Conservation (phyloP, 768 basidiomycete species). For the Boletellus ananiceps region DNA sequence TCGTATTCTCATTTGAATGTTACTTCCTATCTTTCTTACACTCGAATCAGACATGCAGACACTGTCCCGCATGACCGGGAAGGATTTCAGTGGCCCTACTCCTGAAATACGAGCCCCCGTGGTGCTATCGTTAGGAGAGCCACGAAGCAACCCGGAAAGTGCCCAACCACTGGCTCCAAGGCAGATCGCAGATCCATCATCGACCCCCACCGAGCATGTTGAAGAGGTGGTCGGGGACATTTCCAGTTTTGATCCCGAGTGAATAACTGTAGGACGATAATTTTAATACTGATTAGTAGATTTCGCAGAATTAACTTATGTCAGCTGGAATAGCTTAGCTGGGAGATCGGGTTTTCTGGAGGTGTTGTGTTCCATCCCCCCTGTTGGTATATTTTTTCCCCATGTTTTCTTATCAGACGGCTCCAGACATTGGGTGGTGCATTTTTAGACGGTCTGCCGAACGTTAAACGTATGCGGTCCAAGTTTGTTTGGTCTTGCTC, state of each 20-base stretch:
- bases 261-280: not conserved
- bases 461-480: no score
- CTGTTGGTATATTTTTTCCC: slow-evolving; percentile 40
- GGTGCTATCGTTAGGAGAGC: slow-evolving; percentile 32
- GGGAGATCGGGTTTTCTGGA: slow-evolving; percentile 61
- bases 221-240: slow-evolving; percentile 32
- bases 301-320: not conserved
- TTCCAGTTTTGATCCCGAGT: slow-evolving; percentile 21
- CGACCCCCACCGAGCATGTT: slow-evolving; percentile 29
- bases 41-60: slow-evolving; percentile 58
- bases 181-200: slow-evolving; percentile 29
- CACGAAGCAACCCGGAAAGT: slow-evolving; percentile 1
- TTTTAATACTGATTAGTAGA: not conserved
- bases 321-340: slow-evolving; percentile 64
- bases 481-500: no score
- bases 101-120: slow-evolving; percentile 55
- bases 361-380: slow-evolving; percentile 56
- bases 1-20: slow-evolving; percentile 20
- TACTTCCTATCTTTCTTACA: not conserved
- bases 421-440: no score
- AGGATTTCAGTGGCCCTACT: slow-evolving; percentile 78
- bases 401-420: not conserved
- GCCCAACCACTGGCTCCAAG: not conserved
- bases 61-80: slow-evolving; percentile 76
- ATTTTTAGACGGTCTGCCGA: no score